These are phyloP conservation scores for Capsicum rhomboideum DNA, from an alignment of 257 asterid genomes.

Conservation along the genomic window DNA sequence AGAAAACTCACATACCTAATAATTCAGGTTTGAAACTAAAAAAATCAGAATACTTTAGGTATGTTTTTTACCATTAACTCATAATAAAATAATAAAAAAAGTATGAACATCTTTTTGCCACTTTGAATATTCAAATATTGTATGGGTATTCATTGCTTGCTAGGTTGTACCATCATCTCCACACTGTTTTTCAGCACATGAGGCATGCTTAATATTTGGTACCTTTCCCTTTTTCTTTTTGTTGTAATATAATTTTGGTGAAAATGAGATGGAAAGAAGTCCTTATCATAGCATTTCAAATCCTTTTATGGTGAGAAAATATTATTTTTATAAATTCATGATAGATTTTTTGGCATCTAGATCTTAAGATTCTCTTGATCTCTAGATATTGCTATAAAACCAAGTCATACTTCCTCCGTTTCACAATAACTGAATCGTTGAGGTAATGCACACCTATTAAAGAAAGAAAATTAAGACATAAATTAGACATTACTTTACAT, in stretches of 20 bases:
- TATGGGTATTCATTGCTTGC: not conserved
- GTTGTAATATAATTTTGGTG: not conserved
- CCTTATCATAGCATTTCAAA: not conserved
- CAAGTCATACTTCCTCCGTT: no score
- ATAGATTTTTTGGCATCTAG: not conserved
- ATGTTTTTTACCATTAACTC: no score
- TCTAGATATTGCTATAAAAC: not conserved
- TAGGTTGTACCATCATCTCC: not conserved
- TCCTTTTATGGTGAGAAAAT: not conserved
- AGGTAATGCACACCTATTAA: no score
- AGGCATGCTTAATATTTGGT: not conserved
- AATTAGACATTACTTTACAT: no score
- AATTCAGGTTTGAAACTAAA: no score
- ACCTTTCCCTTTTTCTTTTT: not conserved
- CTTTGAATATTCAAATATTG: not conserved
- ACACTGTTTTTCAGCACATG: conserved; percentile 3
- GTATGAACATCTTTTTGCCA: not conserved
- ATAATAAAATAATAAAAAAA: not conserved
- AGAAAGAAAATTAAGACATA: no score
- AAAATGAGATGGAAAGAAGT: not conserved
- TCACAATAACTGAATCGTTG: no score
- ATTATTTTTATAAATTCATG: not conserved
- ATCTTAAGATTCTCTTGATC: not conserved
- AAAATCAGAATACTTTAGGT: no score
- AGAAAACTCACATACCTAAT: no score